Base-by-base conservation (phyloP, 495 filamentous ascomycete species). In the Daldinia bambusicola region DNA sequence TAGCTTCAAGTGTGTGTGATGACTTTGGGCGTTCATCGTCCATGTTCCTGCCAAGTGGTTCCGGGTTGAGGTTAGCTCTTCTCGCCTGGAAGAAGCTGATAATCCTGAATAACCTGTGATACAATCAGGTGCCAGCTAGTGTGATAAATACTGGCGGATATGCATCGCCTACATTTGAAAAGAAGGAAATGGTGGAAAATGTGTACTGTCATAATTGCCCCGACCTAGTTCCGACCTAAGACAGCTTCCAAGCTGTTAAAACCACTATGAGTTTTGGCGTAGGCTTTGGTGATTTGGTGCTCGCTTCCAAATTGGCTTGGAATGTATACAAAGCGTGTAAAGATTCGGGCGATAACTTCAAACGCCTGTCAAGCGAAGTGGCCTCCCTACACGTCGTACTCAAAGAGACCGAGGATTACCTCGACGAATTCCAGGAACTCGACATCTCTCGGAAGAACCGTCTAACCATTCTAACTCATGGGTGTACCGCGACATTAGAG, bases 351-450 rank as follows among this genome's bases (percentile, higher is more conserved):
- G 70, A 67, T 1, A 74, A 74, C 63, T 82, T 81, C 63, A 63
- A 65, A 22, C 71, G 67, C 26, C 72, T 82, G 45, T 75, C 75
- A n/a, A 64, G 26, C 22, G 80, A 81, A 63, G 75, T 82, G 22
- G 56, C 75, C 16, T 79, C 79, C 34, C 56, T 82, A 22, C 77
- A 82, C 38, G 77, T 72, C 9, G 72, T 81, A 10, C 66, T 82
- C 20, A 78, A 76, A 53, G 80, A 82, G 41, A 70, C 67, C 6
- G 75, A 79, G 41, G 80, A 81, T 30, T 75, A 63, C 18, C 30
- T 81, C 13, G 18, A 26, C 6, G 72, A 78, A 62, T 60, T 51
- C 22, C 43, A 32, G 6, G 61, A 63, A 22, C 68, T 78, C 18
- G 62, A 67, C 16, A 38, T 55, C 7, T 59, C 62, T 20, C 72